Conservation (phyloP, 2,329 filamentous ascomycete species). For the Fusarium zealandicum region DNA sequence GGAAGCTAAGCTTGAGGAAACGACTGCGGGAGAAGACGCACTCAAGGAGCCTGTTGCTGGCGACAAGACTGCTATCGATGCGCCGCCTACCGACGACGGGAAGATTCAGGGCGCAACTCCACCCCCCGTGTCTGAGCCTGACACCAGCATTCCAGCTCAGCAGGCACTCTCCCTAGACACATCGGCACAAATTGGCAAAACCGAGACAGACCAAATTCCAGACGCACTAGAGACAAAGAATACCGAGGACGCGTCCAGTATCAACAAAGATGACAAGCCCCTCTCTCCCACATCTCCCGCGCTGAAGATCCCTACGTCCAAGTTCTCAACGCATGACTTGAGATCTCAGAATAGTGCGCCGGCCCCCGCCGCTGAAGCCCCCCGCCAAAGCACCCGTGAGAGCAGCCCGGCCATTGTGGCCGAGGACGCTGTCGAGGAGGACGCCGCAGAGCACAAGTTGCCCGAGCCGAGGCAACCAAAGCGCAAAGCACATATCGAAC, state of each 20-base stretch:
- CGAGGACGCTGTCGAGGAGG: conserved; percentile 11
- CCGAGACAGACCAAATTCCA: conserved; percentile 30
- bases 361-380: conserved; percentile 13
- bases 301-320: conserved; percentile 36
- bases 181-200: conserved; percentile 14
- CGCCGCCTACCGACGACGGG: not conserved
- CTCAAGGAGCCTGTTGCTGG: conserved; percentile 8
- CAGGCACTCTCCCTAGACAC: conserved; percentile 10
- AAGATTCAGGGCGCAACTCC: conserved; percentile 10
- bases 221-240: conserved; percentile 22
- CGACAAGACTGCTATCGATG: conserved; percentile 5
- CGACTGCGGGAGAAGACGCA: not conserved
- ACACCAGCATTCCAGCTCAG: conserved; percentile 30
- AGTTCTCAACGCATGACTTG: conserved; percentile 43
- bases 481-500: conserved; percentile 54
- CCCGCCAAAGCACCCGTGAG: conserved; percentile 5
- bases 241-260: conserved; percentile 11
- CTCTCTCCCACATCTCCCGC: conserved; percentile 25
- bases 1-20: conserved; percentile 14
- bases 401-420: conserved; percentile 20
- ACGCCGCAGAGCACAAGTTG: conserved; percentile 10
- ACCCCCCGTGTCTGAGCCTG: conserved; percentile 31
- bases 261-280: conserved; percentile 20
- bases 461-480: conserved; percentile 31
- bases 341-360: conserved; percentile 31